Evolutionary conservation across 345 rosid genomes (phyloP).

Genomic region (Linum usitatissimum): DNA sequence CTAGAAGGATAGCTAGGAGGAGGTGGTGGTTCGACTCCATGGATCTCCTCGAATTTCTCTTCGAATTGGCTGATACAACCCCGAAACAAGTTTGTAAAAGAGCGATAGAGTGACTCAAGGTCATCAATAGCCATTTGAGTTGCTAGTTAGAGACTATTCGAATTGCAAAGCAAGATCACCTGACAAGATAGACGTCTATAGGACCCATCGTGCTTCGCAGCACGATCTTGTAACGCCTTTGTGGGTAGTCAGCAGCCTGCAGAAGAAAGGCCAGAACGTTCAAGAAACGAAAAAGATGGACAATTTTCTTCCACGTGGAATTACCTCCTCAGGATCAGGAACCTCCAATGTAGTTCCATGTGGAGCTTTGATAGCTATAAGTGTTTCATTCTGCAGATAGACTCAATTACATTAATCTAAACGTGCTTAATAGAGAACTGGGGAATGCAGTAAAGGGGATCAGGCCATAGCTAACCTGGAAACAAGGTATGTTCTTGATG

Average conservation of each 20-base stretch:
- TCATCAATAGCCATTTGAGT: background rate
- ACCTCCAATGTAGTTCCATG: conserved; percentile 98
- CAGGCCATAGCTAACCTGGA: conserved; percentile 42
- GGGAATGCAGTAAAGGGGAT: conserved; percentile 9
- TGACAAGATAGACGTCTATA: conserved; percentile 91
- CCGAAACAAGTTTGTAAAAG: background rate
- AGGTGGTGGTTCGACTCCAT: conserved; percentile 32
- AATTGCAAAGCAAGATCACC: conserved; percentile 33
- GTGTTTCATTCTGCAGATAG: conserved; percentile 65
- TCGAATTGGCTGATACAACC: conserved; percentile 57
- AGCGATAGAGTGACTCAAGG: conserved; percentile 2
- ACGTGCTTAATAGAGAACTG: background rate
- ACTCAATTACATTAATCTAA: conserved; percentile 5
- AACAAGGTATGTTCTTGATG: conserved; percentile 81
- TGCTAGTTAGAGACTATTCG: conserved; percentile 5
- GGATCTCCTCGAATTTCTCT: conserved; percentile 80
- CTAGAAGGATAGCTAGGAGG: conserved; percentile 38
- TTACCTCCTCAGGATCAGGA: conserved; percentile 99
- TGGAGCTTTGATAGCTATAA: conserved; percentile 96
- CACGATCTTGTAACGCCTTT: conserved; percentile 86
- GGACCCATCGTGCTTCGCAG: conserved; percentile 98
- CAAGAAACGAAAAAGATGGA: conserved; percentile 3
- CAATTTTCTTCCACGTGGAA: conserved; percentile 7
- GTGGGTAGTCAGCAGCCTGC: conserved; percentile 84
- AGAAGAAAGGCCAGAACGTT: conserved; percentile 8